These are phyloP conservation scores for Lactifluus piperatus DNA, from an alignment of 768 basidiomycete genomes.

Conservation along the genomic window DNA sequence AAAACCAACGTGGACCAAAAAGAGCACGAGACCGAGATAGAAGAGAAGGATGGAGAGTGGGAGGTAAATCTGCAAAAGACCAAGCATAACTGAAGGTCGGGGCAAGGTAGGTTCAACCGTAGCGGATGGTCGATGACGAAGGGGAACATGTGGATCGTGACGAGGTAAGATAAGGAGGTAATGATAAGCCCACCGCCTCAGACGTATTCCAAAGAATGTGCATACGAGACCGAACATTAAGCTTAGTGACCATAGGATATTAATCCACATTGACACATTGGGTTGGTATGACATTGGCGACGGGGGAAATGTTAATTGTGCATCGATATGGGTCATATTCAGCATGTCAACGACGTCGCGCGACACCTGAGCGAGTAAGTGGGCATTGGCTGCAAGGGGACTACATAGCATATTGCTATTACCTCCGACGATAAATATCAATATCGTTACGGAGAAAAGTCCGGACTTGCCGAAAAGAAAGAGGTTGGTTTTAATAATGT, in stretches of 20 bases:
- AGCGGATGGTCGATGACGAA: not conserved
- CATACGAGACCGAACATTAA: not conserved
- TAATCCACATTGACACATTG: not conserved
- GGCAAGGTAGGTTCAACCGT: not conserved
- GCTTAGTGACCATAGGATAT: not conserved
- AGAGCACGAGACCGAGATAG: not conserved
- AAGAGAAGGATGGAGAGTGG: not conserved
- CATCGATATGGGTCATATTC: not conserved
- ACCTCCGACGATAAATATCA: not conserved
- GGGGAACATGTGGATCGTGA: not conserved
- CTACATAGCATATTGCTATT: not conserved
- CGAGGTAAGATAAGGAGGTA: not conserved
- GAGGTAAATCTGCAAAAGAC: not conserved
- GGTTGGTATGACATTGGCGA: not conserved
- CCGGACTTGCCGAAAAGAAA: not conserved
- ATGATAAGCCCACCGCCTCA: not conserved
- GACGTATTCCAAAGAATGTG: not conserved
- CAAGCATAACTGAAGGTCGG: not conserved
- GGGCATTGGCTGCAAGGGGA: not conserved
- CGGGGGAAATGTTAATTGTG: not conserved
- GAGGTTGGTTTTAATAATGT: not conserved
- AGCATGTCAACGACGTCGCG: not conserved
- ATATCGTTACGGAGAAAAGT: not conserved
- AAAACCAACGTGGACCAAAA: not conserved
- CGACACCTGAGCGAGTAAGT: not conserved